Base-by-base conservation (phyloP, 2,329 filamentous ascomycete genomes). In the Botryotinia convoluta region DNA sequence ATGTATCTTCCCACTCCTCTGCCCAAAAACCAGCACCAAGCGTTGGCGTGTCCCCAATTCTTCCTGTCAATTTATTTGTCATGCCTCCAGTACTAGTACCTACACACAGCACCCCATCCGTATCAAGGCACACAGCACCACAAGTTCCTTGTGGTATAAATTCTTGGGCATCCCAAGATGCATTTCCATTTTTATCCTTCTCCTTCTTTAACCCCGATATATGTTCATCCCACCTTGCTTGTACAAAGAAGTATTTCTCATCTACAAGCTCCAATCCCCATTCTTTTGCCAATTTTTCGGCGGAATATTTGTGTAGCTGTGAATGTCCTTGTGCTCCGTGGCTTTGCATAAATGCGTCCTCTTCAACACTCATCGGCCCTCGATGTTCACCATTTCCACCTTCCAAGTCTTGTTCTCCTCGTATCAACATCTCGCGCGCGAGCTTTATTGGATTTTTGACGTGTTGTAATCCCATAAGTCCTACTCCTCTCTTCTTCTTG, bases 1-100 rank as follows among this genome's bases (percentile, higher is more conserved):
- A 61, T 35, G 29, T 60, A 35, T 75, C 72, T 54, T 91, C 87
- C 93, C 93, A 97, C 77, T 94, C 89, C 80, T 97, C 94, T 0
- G 94, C 93, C 93, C 94, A 97, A 82, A 94, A 97, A 0, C 94
- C 94, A 0, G 94, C 92, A 0, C 94, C 94, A 0, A 94, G 84
- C 0, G 91, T 92, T 0, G 94, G 94, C 18, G 94, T 97, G 80
- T 97, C 94, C 0, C 94, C 94, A 75, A 97, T 91, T 32, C 94
- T 86, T 0, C 94, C 94, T 0, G 93, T 92, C 72, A 95, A 83
- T 84, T 97, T 97, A 81, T 97, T 97, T 35, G 94, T 97, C 81
- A 97, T 81, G 0, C 94, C 94, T 8, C 94, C 94, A 0, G 89
- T 91, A 78, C 87, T 90, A 4, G 89, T 91, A 0, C 88, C 89